A percentile compares a stretch with the other conserved stretches of the same genome.
phyloP scores from a whole-genome alignment of 2,329 filamentous ascomycete genomes.

The Cytospora piceae region DNA sequence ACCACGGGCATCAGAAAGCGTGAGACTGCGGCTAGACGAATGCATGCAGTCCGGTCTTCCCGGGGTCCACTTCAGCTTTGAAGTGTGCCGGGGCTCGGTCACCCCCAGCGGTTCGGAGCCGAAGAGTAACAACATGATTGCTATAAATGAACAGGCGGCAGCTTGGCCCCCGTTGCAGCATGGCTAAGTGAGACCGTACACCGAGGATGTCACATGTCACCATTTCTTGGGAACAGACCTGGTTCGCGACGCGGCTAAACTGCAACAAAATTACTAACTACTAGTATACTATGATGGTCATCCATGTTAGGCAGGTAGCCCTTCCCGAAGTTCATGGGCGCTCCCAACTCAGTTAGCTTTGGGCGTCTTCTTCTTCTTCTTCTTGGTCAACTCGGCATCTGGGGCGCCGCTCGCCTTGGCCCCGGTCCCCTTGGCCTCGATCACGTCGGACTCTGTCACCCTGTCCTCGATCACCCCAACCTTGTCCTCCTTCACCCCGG shows the following conservation, averaged over 20 bases:
- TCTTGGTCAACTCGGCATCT: background rate
- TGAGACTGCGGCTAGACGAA: background rate
- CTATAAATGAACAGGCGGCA: background rate
- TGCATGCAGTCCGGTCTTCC: background rate
- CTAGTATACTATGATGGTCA: background rate
- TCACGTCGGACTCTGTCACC: too few relatives aligned
- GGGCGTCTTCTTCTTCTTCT: constrained; percentile 9
- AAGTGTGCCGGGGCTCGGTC: background rate
- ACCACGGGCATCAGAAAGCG: too few relatives aligned
- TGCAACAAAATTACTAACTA: background rate
- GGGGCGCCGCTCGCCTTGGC: background rate
- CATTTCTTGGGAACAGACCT: background rate
- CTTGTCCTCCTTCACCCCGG: constrained; percentile 51
- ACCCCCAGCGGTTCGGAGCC: background rate
- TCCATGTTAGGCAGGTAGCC: background rate
- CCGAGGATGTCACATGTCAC: too few relatives aligned
- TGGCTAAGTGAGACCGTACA: background rate
- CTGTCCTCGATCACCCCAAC: constrained; percentile 29
- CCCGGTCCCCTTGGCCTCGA: background rate
- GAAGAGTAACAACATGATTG: background rate
- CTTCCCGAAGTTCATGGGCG: background rate
- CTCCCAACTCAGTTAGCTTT: background rate
- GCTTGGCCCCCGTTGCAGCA: background rate
- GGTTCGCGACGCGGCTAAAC: background rate
- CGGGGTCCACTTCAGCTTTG: background rate